These are phyloP conservation scores for Ascochyta rabiei DNA, from an alignment of 2,329 filamentous ascomycete species.

Conservation along the genomic window DNA sequence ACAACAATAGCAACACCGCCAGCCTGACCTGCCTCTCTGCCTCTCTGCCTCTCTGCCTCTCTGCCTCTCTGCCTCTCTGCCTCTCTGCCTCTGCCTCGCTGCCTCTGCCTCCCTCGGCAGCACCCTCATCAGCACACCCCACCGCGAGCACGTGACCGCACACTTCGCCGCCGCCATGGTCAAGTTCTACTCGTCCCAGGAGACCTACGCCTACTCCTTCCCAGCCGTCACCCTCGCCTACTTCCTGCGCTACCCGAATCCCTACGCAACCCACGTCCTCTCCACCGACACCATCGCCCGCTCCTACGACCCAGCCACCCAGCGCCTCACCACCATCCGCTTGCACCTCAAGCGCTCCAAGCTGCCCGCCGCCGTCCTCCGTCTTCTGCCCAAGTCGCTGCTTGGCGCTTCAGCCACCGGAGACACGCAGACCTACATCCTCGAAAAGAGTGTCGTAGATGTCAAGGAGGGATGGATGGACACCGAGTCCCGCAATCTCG, in stretches of 20 bases:
- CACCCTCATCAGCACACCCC: no score
- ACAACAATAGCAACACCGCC: constrained; percentile 30
- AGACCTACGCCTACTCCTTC: constrained; percentile 80
- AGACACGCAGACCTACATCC: constrained; percentile 77
- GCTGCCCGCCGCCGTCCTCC: constrained; percentile 74
- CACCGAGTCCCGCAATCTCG: constrained; percentile 79
- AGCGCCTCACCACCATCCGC: constrained; percentile 77
- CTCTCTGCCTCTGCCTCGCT: no score
- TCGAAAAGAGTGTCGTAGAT: constrained; percentile 80
- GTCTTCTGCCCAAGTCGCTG: constrained; percentile 72
- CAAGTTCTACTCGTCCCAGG: constrained; percentile 62
- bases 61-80: no score
- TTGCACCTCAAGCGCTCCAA: constrained; percentile 83
- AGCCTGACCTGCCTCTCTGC: constrained; percentile 22
- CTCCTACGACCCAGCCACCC: constrained; percentile 73
- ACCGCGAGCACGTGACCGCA: neutral
- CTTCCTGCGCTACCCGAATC: constrained; percentile 88
- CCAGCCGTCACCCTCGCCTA: constrained; percentile 86
- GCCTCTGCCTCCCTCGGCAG: no score
- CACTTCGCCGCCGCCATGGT: constrained; percentile 49
- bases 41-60: no score
- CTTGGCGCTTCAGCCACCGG: constrained; percentile 65
- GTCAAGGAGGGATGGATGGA: constrained; percentile 82
- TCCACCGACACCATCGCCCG: constrained; percentile 83
- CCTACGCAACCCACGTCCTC: constrained; percentile 80